Evolutionary conservation across 768 basidiomycete genomes (phyloP), one percentile per base, ranked within the genome.

Genomic region (Boletus huronensis): DNA sequence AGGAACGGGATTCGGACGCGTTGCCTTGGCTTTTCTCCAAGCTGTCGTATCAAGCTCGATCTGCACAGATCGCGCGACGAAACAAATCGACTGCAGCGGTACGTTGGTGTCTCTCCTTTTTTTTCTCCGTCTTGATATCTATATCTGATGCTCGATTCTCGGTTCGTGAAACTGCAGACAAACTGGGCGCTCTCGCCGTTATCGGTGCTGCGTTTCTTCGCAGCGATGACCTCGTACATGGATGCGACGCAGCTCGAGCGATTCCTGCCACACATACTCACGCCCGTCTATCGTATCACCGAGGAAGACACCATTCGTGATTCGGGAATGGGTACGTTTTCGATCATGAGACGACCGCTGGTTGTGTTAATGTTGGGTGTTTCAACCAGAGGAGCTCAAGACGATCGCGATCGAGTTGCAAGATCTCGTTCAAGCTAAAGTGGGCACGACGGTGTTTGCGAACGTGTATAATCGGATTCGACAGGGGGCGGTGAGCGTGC

Each of bases 11-110:
- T 16, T 45, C 61, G 17, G 78, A 87, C 60, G 87, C 86, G 0
- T 74, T 98, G 2, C 82, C 90, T 0, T 98, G 96, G 94, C 72
- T 99, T 32, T 98, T 98, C 77, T 94, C 93, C 23, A 90, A 90
- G 65, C 75, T 98, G 19, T 98, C 96, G 0, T 95, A 90, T 69
- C 88, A 94, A 65, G 81, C 87, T 10, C 82, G 84, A 32, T 86
- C 87, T 6, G 85, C 87, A 5, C 83, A 88, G 63, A 86, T 91
- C 52, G 78, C 79, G 6, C 80, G 89, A 46, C 76, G 85, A 26
- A 88, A 81, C 59, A 78, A 77, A 52, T 71, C 79, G 7, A 67
- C 67, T 14, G 70, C 70, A 21, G 65, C 67, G 45, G 59, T 60
- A 25, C 16, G 59, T n/a, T 60, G 3, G 29, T 43, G 26, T 11